Percentiles rank a stretch among this genome's conserved stretches.
These are phyloP conservation scores for Talaromyces islandicus DNA, from an alignment of 2,329 filamentous ascomycete genomes.

Conservation along the genomic window DNA sequence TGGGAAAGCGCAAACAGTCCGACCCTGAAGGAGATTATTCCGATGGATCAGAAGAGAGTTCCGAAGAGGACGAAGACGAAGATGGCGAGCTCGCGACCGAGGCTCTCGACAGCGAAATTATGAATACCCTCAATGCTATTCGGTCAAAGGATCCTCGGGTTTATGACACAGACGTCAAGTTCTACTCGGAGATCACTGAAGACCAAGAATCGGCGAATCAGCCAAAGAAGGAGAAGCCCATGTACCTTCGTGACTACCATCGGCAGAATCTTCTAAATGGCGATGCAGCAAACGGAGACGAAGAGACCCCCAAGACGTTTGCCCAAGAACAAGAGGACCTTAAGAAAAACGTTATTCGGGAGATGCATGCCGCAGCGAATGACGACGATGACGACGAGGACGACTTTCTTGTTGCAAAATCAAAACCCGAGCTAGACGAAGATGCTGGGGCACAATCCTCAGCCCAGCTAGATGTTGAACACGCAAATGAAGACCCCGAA, in stretches of 20 bases:
- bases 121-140: conserved; percentile 80
- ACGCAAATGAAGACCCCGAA: conserved; percentile 84
- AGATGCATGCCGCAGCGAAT: conserved; percentile 64
- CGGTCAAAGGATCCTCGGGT: conserved; percentile 84
- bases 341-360: conserved; percentile 69
- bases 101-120: conserved; percentile 79
- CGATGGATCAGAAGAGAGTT: conserved; percentile 56
- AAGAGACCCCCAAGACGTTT: conserved; percentile 62
- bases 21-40: conserved; percentile 43
- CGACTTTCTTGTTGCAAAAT: conserved; percentile 70
- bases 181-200: conserved; percentile 64
- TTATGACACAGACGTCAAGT: conserved; percentile 73
- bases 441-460: conserved; percentile 33
- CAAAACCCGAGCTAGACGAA: conserved; percentile 29
- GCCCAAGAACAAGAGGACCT: conserved; percentile 81
- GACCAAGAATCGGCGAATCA: conserved; percentile 27
- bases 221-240: conserved; percentile 70
- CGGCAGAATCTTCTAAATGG: conserved; percentile 79
- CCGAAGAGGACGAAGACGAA: conserved; percentile 83
- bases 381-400: conserved; percentile 58
- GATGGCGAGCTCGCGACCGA: conserved; percentile 80
- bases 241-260: conserved; percentile 86
- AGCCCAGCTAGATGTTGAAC: conserved; percentile 60
- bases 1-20: conserved; percentile 1
- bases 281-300: conserved; percentile 53